A percentile compares a stretch with the other conserved stretches of the same genome.
Conservation (phyloP, 2,329 filamentous ascomycete species). For the Cylindrodendrum hubeiense region DNA sequence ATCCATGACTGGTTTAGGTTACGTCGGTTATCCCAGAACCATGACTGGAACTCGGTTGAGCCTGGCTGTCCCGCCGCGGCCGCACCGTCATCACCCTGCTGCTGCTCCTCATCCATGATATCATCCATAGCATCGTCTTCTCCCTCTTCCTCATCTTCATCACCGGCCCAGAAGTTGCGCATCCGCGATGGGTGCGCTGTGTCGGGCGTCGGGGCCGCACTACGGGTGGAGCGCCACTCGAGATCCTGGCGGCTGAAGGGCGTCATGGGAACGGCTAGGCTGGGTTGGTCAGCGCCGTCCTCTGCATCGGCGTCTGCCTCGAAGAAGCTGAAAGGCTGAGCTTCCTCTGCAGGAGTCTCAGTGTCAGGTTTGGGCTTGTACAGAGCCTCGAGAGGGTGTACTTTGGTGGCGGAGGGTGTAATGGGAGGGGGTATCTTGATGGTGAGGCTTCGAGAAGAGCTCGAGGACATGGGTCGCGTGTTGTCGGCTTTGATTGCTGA, state of each 20-base stretch:
- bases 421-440: slow-evolving; percentile 66
- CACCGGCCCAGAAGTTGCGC: slow-evolving; percentile 68
- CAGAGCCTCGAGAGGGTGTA: slow-evolving; percentile 91
- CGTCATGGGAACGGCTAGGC: slow-evolving; percentile 72
- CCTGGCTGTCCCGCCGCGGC: slow-evolving; percentile 38
- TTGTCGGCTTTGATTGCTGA: slow-evolving; percentile 46
- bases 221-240: slow-evolving; percentile 80
- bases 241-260: slow-evolving; percentile 86
- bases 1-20: slow-evolving; percentile 77
- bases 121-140: slow-evolving; percentile 49
- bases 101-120: slow-evolving; percentile 46
- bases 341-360: slow-evolving; percentile 51
- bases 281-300: slow-evolving; percentile 48
- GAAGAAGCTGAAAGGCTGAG: slow-evolving; percentile 85
- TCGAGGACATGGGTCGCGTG: slow-evolving; percentile 62
- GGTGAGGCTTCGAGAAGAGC: slow-evolving; percentile 63
- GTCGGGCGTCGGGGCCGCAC: slow-evolving; percentile 94
- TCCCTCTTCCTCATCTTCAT: slow-evolving; percentile 58
- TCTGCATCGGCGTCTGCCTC: slow-evolving; percentile 59
- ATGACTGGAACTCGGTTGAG: slow-evolving; percentile 71
- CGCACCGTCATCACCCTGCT: slow-evolving; percentile 44
- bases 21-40: slow-evolving; percentile 76
- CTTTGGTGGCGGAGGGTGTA: slow-evolving; percentile 60
- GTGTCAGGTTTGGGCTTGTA: slow-evolving; percentile 78
- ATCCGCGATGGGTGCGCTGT: slow-evolving; percentile 81